These are phyloP conservation scores for Scalesia atractyloides DNA, from an alignment of 129 eudicot species.

Conservation along the genomic window DNA sequence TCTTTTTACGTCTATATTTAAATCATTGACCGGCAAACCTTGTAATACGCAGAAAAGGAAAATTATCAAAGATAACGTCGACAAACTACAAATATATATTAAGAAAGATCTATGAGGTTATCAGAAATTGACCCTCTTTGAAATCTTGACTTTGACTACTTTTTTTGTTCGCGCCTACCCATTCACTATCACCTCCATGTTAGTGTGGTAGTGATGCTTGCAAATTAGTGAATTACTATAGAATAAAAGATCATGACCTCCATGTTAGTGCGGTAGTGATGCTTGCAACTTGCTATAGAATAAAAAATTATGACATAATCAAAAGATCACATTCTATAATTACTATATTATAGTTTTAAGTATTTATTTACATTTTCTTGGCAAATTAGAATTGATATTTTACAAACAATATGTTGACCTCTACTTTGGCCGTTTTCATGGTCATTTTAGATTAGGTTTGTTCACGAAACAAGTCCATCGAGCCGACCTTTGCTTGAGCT, in stretches of 20 bases:
- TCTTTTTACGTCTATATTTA: no score
- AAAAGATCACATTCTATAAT: not conserved
- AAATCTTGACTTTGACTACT: not conserved
- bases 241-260: not conserved
- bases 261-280: conserved; percentile 19
- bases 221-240: conserved; percentile 11
- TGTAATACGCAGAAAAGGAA: no score
- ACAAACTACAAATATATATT: not conserved
- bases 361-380: not conserved
- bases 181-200: conserved; percentile 1
- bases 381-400: no score
- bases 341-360: not conserved
- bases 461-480: no score
- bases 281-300: not conserved
- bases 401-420: not conserved
- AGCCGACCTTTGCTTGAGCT: no score
- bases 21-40: no score
- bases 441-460: no score
- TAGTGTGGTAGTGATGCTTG: conserved; percentile 19
- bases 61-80: no score
- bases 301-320: not conserved
- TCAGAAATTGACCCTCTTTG: conserved; percentile 1
- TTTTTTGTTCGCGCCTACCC: conserved; percentile 12
- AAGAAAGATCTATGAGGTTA: not conserved
- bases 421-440: not conserved